Evolutionary conservation across 2,329 filamentous ascomycete species (phyloP), one percentile per base, ranked within the genome.

Genomic region (Apiospora arundinis): DNA sequence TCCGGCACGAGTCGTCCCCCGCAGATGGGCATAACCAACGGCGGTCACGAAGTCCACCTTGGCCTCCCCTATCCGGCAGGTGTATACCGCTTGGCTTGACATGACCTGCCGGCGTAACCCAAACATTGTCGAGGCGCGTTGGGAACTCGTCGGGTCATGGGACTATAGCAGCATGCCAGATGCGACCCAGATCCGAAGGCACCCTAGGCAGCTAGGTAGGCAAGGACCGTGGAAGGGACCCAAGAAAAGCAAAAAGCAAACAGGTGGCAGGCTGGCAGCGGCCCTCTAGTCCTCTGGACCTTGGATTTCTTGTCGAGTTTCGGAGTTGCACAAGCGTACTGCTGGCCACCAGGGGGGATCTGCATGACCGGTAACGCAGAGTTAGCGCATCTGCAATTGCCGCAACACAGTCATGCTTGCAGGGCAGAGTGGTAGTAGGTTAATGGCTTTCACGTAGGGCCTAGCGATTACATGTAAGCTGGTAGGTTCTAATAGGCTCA

Each of bases 341-440:
- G 40, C 56, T 63, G 32, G 32, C 56, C 56, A 63, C 42, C 42
- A 45, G 42, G 42, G 42, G 40, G 40, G 12, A 40, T 63, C 32
- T 63, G 56, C 56, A 63, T 63, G 56, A 63, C 56, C 56, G 56
- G 56, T 63, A 63, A 63, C 56, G 56, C 56, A 63, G 56, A 63
- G 56, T 63, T 63, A 63, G 56, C 32, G 56, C 32, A 63, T 63
- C 56, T 63, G 56, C 56, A 63, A 63, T 63, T 63, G 56, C 56
- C 56, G 56, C 56, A 63, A 40, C 56, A 63, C 56, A 40, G 32
- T 63, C 56, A 40, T 63, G 56, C 56, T 37, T 40, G 56, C 32
- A 40, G 37, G 9, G 14, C 28, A 37, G 21, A 37, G 42, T 45
- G 42, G 42, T 45, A 45, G 42, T 14, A 45, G 42, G 9, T 18